phyloP scores from a whole-genome alignment of 208 protist genomes.

The Blechomonas ayalai region DNA sequence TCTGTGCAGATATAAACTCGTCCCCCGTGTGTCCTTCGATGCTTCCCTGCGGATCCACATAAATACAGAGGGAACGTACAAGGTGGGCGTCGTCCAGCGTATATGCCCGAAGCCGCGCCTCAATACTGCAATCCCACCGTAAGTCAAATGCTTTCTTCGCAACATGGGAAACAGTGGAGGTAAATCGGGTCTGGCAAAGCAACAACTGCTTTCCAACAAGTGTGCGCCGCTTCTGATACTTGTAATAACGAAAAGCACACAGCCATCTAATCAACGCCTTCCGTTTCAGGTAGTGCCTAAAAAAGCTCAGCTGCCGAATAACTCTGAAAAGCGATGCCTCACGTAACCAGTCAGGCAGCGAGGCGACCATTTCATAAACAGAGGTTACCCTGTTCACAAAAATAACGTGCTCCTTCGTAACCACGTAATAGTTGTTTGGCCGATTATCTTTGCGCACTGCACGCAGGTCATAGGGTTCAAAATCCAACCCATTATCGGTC shows the following conservation, averaged over 20 bases:
- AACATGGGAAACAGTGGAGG: conserved; percentile 7
- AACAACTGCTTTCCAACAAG: conserved; percentile 39
- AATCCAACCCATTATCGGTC: conserved; percentile 45
- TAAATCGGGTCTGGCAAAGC: conserved; percentile 28
- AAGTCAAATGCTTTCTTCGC: conserved; percentile 22
- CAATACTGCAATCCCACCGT: conserved; percentile 3
- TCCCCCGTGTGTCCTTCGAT: conserved; percentile 12
- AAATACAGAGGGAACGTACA: conserved; percentile 7
- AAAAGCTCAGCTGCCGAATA: conserved; percentile 51
- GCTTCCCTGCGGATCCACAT: conserved; percentile 6
- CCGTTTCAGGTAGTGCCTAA: conserved; percentile 35
- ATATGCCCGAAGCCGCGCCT: not conserved
- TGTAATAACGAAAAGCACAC: conserved; percentile 11
- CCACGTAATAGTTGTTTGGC: conserved; percentile 76
- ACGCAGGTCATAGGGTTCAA: conserved; percentile 79
- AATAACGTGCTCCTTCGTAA: conserved; percentile 58
- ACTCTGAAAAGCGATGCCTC: conserved; percentile 41
- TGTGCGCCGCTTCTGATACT: conserved; percentile 17
- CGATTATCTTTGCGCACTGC: conserved; percentile 52
- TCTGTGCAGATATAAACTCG: conserved; percentile 21
- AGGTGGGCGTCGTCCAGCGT: not conserved
- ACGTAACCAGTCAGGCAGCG: conserved; percentile 43
- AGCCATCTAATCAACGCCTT: conserved; percentile 43
- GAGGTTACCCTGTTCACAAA: conserved; percentile 49
- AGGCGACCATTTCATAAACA: conserved; percentile 28